Base-by-base conservation (phyloP, 2,329 filamentous ascomycete species). In the Aspergillus piperis region DNA sequence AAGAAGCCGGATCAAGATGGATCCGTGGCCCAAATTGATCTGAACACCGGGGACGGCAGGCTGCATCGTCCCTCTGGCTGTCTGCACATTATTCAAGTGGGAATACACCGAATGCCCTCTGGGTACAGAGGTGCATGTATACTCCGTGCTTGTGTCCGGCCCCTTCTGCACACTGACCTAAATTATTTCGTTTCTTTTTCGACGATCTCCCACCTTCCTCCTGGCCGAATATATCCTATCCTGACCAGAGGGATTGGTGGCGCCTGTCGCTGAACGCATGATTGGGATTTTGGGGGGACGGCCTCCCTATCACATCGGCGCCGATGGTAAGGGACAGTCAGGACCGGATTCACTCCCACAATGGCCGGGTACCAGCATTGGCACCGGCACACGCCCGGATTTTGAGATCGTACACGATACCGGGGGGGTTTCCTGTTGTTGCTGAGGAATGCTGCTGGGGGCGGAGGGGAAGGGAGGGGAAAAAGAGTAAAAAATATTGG, bases 391-490 rank as follows among this genome's bases (percentile, higher is more conserved):
- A 57, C 54, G 48, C 49, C 49, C 59, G 44, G 41, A n/a, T 32
- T 27, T 39, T 47, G 53, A 57, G 59, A 61, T 61, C 54, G 53
- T 48, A 52, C 53, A 57, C 58, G 58, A 57, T 61, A 61, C 54
- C 58, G 54, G 53, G 49, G 54, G 32, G 25, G 25, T 8, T 27
- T 27, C 25, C 25, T 27, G 25, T 27, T 54, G 58, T 57, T 53
- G 38, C 19, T 57, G 27, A 58, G 54, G 61, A 63, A 63, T 63
- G 61, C 44, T 57, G 39, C 53, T 58, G 58, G 44, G 32, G 58
- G 51, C 54, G 48, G 57, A 48, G 41, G 41, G 41, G 41, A 42
- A 13, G 41, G 19, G 41, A 21, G 19, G 39, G 10, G 17, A 19
- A 11, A 49, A 25, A 15, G 21, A 57, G 21, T 54, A 36, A 36